Evolutionary conservation across 2,329 filamentous ascomycete genomes (phyloP).

Genomic region (Rutstroemia sp.): DNA sequence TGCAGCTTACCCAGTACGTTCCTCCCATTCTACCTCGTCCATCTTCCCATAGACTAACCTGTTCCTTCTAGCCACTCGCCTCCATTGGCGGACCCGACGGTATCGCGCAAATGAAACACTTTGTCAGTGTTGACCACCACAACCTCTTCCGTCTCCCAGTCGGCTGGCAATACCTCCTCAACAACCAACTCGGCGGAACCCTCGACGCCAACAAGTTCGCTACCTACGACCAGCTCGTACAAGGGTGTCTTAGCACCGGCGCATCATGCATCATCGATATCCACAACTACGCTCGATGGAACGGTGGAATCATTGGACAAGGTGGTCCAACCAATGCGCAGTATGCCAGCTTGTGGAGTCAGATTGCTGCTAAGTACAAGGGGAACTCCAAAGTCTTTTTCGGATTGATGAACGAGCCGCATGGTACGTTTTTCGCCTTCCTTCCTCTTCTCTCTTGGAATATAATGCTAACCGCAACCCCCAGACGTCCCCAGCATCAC

Average conservation of each 20-base stretch:
- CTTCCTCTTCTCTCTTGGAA: too few relatives aligned
- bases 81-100: constrained; percentile 29
- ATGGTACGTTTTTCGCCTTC: constrained; percentile 26
- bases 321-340: constrained; percentile 53
- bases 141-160: constrained; percentile 43
- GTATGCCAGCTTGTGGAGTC: constrained; percentile 49
- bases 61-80: constrained; percentile 22
- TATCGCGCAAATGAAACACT: constrained; percentile 21
- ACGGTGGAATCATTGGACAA: constrained; percentile 56
- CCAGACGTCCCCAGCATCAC: constrained; percentile 35
- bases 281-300: constrained; percentile 53
- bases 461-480: neutral
- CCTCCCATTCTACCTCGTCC: neutral
- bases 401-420: constrained; percentile 64
- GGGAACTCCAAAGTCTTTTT: constrained; percentile 48
- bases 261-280: constrained; percentile 53
- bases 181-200: constrained; percentile 41
- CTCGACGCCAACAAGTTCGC: constrained; percentile 42
- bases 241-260: constrained; percentile 48
- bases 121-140: constrained; percentile 40
- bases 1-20: constrained; percentile 20
- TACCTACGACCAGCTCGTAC: constrained; percentile 47
- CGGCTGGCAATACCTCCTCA: constrained; percentile 53
- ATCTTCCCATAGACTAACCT: neutral
- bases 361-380: constrained; percentile 52